These are phyloP conservation scores for Cinnamomum micranthum DNA, from an alignment of 164 flowering plant genomes.

Conservation along the genomic window DNA sequence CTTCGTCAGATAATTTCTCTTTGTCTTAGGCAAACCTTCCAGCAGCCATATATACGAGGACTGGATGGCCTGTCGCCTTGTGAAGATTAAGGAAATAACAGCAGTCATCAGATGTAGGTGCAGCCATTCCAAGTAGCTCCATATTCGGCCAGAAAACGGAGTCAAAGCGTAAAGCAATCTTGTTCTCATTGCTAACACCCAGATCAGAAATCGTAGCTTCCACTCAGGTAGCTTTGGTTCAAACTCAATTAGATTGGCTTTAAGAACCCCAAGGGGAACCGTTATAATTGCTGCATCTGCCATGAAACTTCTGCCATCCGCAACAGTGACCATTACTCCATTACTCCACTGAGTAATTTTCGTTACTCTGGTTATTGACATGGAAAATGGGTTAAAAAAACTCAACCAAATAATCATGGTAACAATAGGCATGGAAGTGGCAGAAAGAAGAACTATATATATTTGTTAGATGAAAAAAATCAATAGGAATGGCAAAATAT, in stretches of 20 bases:
- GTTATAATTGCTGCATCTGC: constrained; percentile 89
- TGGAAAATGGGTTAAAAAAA: not conserved
- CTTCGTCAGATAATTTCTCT: constrained; percentile 70
- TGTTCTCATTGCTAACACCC: constrained; percentile 86
- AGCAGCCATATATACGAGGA: constrained; percentile 92
- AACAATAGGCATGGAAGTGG: not conserved
- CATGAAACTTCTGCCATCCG: constrained; percentile 52
- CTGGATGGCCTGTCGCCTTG: constrained; percentile 88
- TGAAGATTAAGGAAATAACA: constrained; percentile 94
- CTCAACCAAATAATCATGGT: not conserved
- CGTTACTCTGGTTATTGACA: constrained; percentile 46
- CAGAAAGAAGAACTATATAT: no score
- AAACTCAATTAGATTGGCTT: constrained; percentile 73
- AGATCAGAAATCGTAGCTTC: constrained; percentile 86
- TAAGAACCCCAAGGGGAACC: constrained; percentile 81
- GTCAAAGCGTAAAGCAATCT: constrained; percentile 73
- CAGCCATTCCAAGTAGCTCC: constrained; percentile 74
- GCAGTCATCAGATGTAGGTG: constrained; percentile 72
- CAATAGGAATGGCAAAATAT: not conserved
- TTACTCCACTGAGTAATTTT: constrained; percentile 44
- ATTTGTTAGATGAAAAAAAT: not conserved
- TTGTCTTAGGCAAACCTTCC: constrained; percentile 81
- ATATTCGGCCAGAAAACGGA: constrained; percentile 86
- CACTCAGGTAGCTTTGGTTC: constrained; percentile 76
- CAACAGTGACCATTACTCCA: constrained; percentile 56